Evolutionary conservation across 1,284 basidiomycete genomes (phyloP), one percentile per base, ranked within the genome.

Genomic region (Mycena sp.): DNA sequence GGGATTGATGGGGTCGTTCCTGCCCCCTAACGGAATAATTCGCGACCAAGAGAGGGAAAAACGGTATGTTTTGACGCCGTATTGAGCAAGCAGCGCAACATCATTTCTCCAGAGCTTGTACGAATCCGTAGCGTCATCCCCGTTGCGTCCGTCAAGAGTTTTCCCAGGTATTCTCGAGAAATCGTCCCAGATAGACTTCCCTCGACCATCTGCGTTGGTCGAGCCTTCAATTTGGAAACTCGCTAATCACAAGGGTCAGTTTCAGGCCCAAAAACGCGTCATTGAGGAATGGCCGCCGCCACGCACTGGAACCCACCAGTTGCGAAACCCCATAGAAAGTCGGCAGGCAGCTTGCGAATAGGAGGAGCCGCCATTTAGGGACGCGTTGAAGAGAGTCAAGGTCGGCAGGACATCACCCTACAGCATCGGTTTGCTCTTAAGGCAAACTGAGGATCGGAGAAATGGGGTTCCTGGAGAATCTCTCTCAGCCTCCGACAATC

Each of bases 11-110:
- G 87, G 86, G 72, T 93, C 90, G 61, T 88, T 80, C 28, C 87
- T 82, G 29, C 91, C 89, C 12, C 87, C 88, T 35, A 86, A 77
- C 5, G 89, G 89, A 57, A 93, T 89, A 67, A 93, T 82, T 35
- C 91, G 81, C 9, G 87, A 85, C 92, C 91, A 93, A 5, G 91
- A 83, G 45, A 94, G 77, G 12, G 89, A 92, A 76, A 94, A 92
- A n/a, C 87, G 80, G 67, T 84, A 85, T 0, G 86, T 78, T 61
- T 85, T 88, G 51, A 83, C 86, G 19, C 86, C 85, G 58, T 89
- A 87, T 26, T 77, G 69, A 50, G 83, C 84, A 62, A 93, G 78
- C 14, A 92, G 79, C 25, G 84, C 84, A 16, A 92, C 78, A 71
- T 93, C 91, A 70, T 91, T 86, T 66, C 83, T 83, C 86, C 86